Conservation (phyloP, 176 grass and related monocot genomes). For the Cymbopogon citratus region DNA sequence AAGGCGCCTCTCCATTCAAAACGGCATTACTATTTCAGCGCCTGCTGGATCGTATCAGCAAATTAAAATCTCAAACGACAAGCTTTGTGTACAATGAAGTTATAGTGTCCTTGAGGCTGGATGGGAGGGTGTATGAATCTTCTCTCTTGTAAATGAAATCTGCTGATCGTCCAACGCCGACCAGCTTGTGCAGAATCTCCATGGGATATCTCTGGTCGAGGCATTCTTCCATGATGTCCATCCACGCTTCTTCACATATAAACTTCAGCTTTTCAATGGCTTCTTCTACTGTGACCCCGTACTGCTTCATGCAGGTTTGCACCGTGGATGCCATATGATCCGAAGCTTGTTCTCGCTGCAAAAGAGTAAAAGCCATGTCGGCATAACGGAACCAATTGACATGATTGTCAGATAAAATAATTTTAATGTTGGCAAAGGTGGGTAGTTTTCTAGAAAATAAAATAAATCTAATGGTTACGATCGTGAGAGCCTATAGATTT, state of each 20-base stretch:
- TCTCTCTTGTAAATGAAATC: not conserved
- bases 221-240: not conserved
- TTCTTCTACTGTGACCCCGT: not conserved
- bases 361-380: too few relatives aligned
- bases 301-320: conserved; percentile 1
- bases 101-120: not conserved
- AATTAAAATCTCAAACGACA: not conserved
- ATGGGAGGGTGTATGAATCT: not conserved
- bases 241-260: not conserved
- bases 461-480: too few relatives aligned
- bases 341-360: conserved; percentile 13
- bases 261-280: conserved; percentile 1
- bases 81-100: not conserved
- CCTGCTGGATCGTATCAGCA: not conserved
- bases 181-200: not conserved
- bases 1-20: too few relatives aligned
- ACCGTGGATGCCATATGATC: conserved; percentile 3
- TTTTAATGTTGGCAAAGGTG: too few relatives aligned
- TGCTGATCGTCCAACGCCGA: not conserved
- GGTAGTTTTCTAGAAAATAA: too few relatives aligned
- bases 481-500: too few relatives aligned
- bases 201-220: not conserved
- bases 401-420: too few relatives aligned
- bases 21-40: too few relatives aligned
- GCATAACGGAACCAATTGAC: too few relatives aligned